Conservation (phyloP, 192 early-diverging fungal species). For the Chytriomyces confervae region DNA sequence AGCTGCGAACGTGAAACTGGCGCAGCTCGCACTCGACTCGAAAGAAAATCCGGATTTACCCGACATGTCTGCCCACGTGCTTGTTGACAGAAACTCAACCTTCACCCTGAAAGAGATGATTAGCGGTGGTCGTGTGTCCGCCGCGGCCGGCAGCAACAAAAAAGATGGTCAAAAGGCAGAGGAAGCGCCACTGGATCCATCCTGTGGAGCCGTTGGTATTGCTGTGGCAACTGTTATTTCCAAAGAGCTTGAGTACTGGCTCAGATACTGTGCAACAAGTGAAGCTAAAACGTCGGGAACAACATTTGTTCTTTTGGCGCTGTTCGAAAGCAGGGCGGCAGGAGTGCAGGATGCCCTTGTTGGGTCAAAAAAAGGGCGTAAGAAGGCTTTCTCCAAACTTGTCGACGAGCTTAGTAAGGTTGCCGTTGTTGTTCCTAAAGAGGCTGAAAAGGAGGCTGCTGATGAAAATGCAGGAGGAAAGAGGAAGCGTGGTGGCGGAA, state of each 20-base stretch:
- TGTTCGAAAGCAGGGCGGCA: conserved; percentile 36
- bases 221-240: conserved; percentile 13
- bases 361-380: conserved; percentile 17
- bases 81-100: conserved; percentile 46
- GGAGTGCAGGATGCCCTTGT: conserved; percentile 25
- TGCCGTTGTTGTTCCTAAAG: conserved; percentile 5
- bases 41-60: conserved; percentile 49
- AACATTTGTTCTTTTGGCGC: conserved; percentile 48
- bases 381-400: conserved; percentile 19
- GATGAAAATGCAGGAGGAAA: conserved; percentile 7
- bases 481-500: background rate
- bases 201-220: conserved; percentile 17
- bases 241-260: conserved; percentile 39
- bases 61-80: conserved; percentile 45
- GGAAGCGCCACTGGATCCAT: background rate
- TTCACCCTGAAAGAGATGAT: conserved; percentile 48
- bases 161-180: conserved; percentile 3
- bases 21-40: conserved; percentile 42
- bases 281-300: conserved; percentile 40
- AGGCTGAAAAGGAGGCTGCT: background rate
- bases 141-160: background rate
- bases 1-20: conserved; percentile 49
- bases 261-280: conserved; percentile 42
- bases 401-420: conserved; percentile 21
- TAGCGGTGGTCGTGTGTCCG: conserved; percentile 10